These are phyloP conservation scores for Chytridium lagenaria DNA, from an alignment of 371 early-diverging fungal species.

Conservation along the genomic window DNA sequence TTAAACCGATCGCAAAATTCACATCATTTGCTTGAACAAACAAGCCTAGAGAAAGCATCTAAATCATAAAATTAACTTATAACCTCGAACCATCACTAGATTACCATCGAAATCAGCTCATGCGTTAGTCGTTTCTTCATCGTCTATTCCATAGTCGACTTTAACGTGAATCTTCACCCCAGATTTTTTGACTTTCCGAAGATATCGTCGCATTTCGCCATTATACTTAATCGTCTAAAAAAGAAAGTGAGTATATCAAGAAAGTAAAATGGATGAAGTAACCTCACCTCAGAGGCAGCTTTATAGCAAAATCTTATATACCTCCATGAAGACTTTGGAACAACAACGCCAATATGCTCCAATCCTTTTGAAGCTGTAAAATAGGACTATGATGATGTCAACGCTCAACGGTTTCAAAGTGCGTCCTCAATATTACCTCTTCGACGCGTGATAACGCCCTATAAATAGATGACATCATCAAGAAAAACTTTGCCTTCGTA, in stretches of 20 bases:
- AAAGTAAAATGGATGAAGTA: neutral
- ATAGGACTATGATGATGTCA: neutral
- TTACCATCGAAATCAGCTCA: neutral
- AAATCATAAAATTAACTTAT: neutral
- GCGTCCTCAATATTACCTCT: neutral
- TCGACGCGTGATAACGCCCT: neutral
- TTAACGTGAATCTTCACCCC: neutral
- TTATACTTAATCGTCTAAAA: neutral
- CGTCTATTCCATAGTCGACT: neutral
- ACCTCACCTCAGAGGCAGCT: neutral
- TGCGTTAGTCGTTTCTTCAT: neutral
- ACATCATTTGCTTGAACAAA: neutral
- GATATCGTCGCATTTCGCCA: neutral
- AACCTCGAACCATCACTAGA: neutral
- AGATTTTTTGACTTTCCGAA: neutral
- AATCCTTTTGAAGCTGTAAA: neutral
- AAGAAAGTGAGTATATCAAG: neutral
- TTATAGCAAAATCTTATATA: neutral
- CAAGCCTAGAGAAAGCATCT: neutral
- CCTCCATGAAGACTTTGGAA: neutral
- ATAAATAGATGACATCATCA: neutral
- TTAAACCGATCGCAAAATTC: neutral
- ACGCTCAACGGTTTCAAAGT: too few species aligned
- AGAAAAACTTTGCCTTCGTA: neutral
- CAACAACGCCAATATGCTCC: neutral